A percentile compares a stretch with the other conserved stretches of the same genome.
These are phyloP conservation scores for Aspergillus terreus DNA, from an alignment of 2,329 filamentous ascomycete genomes.

Conservation along the genomic window DNA sequence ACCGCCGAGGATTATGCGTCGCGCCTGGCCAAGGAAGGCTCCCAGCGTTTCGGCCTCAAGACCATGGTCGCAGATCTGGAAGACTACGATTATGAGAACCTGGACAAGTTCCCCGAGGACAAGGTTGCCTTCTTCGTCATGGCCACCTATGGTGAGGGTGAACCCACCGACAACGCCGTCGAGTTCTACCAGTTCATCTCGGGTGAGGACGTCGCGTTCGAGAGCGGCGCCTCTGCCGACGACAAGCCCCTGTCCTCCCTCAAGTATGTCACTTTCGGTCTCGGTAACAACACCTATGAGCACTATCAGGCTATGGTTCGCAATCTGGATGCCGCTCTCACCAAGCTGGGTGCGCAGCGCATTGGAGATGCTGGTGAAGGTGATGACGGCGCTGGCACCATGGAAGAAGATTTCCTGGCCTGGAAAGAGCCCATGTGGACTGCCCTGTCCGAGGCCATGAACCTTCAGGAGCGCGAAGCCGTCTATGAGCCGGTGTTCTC, in stretches of 20 bases:
- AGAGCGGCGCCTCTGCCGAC: constrained; percentile 58
- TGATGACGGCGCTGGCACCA: constrained; percentile 95
- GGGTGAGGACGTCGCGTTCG: constrained; percentile 76
- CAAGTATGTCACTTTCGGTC: constrained; percentile 90
- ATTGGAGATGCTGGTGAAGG: constrained; percentile 90
- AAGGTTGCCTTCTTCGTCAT: constrained; percentile 94
- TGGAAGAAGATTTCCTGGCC: constrained; percentile 98
- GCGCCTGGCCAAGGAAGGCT: constrained; percentile 92
- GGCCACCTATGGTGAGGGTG: constrained; percentile 96
- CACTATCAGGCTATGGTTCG: constrained; percentile 99
- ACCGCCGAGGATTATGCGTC: constrained; percentile 98
- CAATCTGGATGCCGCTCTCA: constrained; percentile 76
- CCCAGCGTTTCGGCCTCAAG: constrained; percentile 90
- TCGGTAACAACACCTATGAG: constrained; percentile 99
- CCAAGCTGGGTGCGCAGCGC: constrained; percentile 76
- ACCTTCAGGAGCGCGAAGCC: constrained; percentile 88
- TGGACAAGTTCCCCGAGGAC: constrained; percentile 82
- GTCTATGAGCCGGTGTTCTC: constrained; percentile 92
- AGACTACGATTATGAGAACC: constrained; percentile 94
- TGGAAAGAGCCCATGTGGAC: constrained; percentile 99
- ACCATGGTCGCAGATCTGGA: constrained; percentile 98
- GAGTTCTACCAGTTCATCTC: constrained; percentile 98
- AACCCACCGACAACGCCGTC: constrained; percentile 97
- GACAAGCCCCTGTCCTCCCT: constrained; percentile 76
- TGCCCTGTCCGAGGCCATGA: constrained; percentile 76